Conservation (phyloP, 2,329 filamentous ascomycete species). For the Hawksworthiomyces lignivorus region DNA sequence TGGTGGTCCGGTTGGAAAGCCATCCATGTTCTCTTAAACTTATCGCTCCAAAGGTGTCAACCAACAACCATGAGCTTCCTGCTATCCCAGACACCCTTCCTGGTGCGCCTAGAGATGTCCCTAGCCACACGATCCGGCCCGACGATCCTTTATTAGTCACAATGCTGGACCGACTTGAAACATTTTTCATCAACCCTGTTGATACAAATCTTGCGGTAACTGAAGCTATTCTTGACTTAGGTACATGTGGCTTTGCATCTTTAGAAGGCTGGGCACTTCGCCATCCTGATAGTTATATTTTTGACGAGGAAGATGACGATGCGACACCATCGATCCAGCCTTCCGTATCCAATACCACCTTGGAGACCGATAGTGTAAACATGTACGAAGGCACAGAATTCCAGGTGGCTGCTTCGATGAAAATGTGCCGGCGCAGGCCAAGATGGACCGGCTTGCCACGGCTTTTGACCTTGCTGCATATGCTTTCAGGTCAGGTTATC, state of each 20-base stretch:
- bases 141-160: slow-evolving; percentile 59
- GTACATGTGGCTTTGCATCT: slow-evolving; percentile 74
- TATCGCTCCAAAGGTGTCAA: slow-evolving; percentile 53
- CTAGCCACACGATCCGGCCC: slow-evolving; percentile 52
- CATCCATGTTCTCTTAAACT: slow-evolving; percentile 65
- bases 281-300: slow-evolving; percentile 57
- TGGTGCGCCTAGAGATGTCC: slow-evolving; percentile 53
- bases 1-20: slow-evolving; percentile 58
- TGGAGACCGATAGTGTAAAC: too few relatives aligned
- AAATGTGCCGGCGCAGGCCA: slow-evolving; percentile 45
- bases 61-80: slow-evolving; percentile 49
- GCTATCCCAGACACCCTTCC: slow-evolving; percentile 48
- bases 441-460: slow-evolving; percentile 45
- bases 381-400: too few relatives aligned
- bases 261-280: slow-evolving; percentile 87
- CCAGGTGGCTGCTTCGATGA: slow-evolving; percentile 39
- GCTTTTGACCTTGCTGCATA: slow-evolving; percentile 50
- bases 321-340: too few relatives aligned
- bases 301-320: slow-evolving; percentile 35
- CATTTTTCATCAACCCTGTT: slow-evolving; percentile 83
- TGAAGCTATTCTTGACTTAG: slow-evolving; percentile 72
- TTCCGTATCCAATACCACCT: too few relatives aligned
- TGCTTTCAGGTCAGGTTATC: slow-evolving; percentile 53
- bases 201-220: slow-evolving; percentile 87
- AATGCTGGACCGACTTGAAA: slow-evolving; percentile 59